A percentile compares a stretch with the other conserved stretches of the same genome.
phyloP scores from a whole-genome alignment of 2,329 filamentous ascomycete genomes.

The Trichocomaceae sp. region DNA sequence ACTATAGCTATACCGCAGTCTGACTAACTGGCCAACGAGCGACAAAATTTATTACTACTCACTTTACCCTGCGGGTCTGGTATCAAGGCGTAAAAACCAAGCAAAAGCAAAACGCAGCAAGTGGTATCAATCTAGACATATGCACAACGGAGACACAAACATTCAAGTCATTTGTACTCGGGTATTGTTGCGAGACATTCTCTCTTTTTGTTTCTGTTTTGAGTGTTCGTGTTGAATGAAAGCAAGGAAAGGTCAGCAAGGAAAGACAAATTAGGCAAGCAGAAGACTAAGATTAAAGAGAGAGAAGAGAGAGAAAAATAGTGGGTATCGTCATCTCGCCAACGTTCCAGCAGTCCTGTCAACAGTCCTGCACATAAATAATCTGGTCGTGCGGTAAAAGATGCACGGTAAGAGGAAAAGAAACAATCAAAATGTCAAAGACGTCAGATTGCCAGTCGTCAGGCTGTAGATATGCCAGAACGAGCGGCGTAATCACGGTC shows the following conservation, averaged over 20 bases:
- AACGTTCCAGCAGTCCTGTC: constrained; percentile 10
- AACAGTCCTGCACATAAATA: constrained; percentile 12
- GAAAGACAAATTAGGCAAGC: neutral
- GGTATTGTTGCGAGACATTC: constrained; percentile 26
- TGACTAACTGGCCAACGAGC: neutral
- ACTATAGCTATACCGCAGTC: constrained; percentile 1
- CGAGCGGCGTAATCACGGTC: constrained; percentile 26
- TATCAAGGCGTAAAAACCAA: constrained; percentile 1
- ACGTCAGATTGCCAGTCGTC: constrained; percentile 19
- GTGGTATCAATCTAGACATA: constrained; percentile 30
- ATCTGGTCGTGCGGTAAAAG: neutral
- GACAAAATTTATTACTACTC: constrained; percentile 5
- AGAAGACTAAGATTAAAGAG: constrained; percentile 9
- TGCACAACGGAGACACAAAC: constrained; percentile 16
- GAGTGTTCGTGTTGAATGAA: constrained; percentile 23
- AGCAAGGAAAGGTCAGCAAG: constrained; percentile 20
- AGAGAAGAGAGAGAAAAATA: constrained; percentile 19
- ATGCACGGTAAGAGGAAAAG: neutral
- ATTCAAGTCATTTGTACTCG: constrained; percentile 16
- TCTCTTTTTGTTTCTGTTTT: constrained; percentile 18
- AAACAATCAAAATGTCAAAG: constrained; percentile 8
- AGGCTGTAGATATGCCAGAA: constrained; percentile 21
- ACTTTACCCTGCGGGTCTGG: neutral
- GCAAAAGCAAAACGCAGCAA: constrained; percentile 2
- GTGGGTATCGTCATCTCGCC: constrained; percentile 23